A percentile compares a stretch with the other conserved stretches of the same genome.
Conservation (phyloP, 2,329 filamentous ascomycete species). For the Fusarium globosum region DNA sequence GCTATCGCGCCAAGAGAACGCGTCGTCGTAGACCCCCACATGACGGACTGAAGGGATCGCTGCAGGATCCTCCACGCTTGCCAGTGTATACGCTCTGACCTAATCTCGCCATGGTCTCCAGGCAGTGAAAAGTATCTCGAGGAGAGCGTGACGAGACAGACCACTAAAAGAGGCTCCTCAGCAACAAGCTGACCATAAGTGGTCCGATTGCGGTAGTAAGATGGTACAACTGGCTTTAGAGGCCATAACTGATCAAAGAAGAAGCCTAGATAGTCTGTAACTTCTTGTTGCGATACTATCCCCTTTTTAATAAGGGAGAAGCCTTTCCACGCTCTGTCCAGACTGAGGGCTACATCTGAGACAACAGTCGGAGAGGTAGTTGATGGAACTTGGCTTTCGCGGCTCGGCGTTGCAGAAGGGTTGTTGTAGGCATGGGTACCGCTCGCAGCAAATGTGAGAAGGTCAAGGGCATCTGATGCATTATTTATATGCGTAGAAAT, state of each 20-base stretch:
- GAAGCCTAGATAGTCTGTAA: constrained; percentile 16
- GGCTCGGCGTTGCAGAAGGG: not conserved
- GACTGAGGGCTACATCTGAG: not conserved
- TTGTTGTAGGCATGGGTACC: not conserved
- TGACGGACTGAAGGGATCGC: constrained; percentile 18
- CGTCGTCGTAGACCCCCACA: constrained; percentile 26
- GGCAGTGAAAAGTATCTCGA: constrained; percentile 21
- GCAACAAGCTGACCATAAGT: constrained; percentile 1
- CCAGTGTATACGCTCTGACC: constrained; percentile 31
- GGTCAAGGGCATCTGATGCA: constrained; percentile 18
- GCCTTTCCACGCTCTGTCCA: constrained; percentile 2
- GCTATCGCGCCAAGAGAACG: constrained; percentile 24
- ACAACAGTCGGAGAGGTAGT: not conserved
- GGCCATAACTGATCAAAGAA: constrained; percentile 26
- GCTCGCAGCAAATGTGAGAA: constrained; percentile 19
- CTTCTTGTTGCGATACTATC: constrained; percentile 22
- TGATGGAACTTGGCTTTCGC: not conserved
- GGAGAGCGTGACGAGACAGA: constrained; percentile 20
- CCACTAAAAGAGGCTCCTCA: constrained; percentile 22
- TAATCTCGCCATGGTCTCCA: constrained; percentile 15
- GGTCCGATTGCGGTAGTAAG: constrained; percentile 12
- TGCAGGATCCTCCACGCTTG: constrained; percentile 25
- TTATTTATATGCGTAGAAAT: constrained; percentile 31
- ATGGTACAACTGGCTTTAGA: constrained; percentile 20
- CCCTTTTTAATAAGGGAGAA: constrained; percentile 23